Conservation (phyloP, 306 rosid species). For the Dryas alaskensis region DNA sequence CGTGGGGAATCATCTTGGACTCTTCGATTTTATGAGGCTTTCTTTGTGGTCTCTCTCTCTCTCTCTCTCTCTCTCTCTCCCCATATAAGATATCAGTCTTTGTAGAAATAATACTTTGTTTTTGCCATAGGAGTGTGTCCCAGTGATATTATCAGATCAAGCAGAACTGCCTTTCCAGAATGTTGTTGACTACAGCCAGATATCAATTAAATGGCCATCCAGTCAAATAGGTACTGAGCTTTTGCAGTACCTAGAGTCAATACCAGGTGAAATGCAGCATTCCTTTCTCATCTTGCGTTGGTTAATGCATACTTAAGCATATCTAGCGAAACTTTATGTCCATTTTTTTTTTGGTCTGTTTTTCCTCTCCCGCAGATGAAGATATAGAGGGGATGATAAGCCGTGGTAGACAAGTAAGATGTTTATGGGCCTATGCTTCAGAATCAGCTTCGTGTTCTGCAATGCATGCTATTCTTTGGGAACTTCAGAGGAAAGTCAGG, state of each 20-base stretch:
- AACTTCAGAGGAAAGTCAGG: constrained; percentile 89
- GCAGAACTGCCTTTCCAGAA: constrained; percentile 90
- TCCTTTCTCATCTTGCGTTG: constrained; percentile 17
- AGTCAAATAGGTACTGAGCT: constrained; percentile 71
- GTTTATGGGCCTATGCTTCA: constrained; percentile 65
- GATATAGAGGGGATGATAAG: constrained; percentile 64
- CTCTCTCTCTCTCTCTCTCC: neutral
- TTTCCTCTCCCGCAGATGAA: constrained; percentile 41
- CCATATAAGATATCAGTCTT: neutral
- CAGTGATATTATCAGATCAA: constrained; percentile 85
- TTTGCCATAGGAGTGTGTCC: constrained; percentile 82
- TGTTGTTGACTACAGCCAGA: constrained; percentile 74
- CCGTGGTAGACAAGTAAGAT: constrained; percentile 67
- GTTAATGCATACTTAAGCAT: neutral
- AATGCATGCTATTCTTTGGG: constrained; percentile 88
- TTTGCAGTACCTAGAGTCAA: constrained; percentile 81
- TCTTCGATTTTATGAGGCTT: constrained; percentile 94
- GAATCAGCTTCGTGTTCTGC: constrained; percentile 84
- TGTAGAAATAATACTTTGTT: constrained; percentile 24
- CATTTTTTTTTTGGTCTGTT: neutral
- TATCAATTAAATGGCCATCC: constrained; percentile 97
- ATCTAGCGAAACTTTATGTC: neutral
- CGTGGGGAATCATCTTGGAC: constrained; percentile 99
- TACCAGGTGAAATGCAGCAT: constrained; percentile 63
- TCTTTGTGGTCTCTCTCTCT: constrained; percentile 72